Base-by-base conservation (phyloP, 1,284 basidiomycete species). In the Naganishia cerealis region DNA sequence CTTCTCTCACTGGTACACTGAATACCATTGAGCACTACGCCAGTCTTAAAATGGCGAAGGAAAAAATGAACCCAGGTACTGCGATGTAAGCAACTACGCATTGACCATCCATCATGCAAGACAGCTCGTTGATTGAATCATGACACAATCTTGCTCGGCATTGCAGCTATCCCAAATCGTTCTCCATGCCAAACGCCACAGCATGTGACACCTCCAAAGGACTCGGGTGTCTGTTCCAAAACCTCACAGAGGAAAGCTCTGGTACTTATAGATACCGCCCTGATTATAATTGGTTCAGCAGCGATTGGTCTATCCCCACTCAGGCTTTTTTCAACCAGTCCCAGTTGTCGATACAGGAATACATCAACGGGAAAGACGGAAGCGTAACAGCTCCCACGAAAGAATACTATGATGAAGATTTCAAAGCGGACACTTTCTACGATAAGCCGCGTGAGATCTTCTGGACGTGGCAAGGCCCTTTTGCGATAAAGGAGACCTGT, bases 381-480 rank as follows among this genome's bases (percentile, higher is more conserved):
- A 48, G 7, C 7, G 46, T 48, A 3, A 21, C n/a, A 2, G 46
- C 46, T 18, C 46, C 46, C 2, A 48, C n/a, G n/a, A 10, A n/a
- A 1, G 39, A 36, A 0, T 38, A 29, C 18, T 63, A 63, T 21
- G 59, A 63, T 15, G 18, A 21, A 1, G 24, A 42, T 8, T 36
- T 50, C 9, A 42, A 18, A 21, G 50, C 59, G 13, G 59, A 63
- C 21, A 40, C 59, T 0, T 40, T 42, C 18, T 63, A 29, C 3
- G 59, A 63, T 18, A 16, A 21, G 48, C n/a, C 18, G 7, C 21
- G 7, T 15, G 21, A 54, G 13, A 8, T 54, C 0, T 63, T 63
- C 13, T 63, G 59, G 59, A 53, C 59, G 1, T 63, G 59, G 59
- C 59, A 63, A 29, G 53, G 59, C 13, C 59, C 59, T 1, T 21